Conservation (phyloP, 495 filamentous ascomycete genomes). For the Talaromyces nanjingensis region DNA sequence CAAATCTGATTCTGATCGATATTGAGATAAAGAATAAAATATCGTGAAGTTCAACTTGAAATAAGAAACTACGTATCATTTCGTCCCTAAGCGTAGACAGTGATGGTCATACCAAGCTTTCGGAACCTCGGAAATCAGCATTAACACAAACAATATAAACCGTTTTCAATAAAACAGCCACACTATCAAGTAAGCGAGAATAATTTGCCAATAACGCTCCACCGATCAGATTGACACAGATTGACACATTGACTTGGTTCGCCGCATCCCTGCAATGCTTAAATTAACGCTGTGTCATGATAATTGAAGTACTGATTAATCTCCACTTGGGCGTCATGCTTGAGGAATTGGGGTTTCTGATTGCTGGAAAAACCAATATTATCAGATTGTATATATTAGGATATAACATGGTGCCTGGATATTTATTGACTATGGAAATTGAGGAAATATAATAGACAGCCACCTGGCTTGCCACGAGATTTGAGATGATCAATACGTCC, state of each 20-base stretch:
- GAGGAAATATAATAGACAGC: too few relatives aligned
- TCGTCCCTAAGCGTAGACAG: background rate
- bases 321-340: background rate
- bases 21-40: background rate
- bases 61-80: background rate
- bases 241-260: background rate
- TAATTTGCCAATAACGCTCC: background rate
- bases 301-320: background rate
- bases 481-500: background rate
- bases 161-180: background rate
- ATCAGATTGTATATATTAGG: too few relatives aligned
- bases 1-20: too few relatives aligned
- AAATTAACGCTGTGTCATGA: constrained; percentile 5
- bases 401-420: too few relatives aligned
- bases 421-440: background rate
- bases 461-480: background rate
- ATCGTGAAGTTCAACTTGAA: background rate
- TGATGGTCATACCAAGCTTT: background rate
- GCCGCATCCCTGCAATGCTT: background rate
- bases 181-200: background rate
- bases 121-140: background rate
- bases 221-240: background rate
- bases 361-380: background rate
- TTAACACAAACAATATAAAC: background rate
- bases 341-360: background rate